A percentile compares a stretch with the other conserved stretches of the same genome.
These are phyloP conservation scores for Syzygium syzygioides DNA, from an alignment of 441 rosid species.

Conservation along the genomic window DNA sequence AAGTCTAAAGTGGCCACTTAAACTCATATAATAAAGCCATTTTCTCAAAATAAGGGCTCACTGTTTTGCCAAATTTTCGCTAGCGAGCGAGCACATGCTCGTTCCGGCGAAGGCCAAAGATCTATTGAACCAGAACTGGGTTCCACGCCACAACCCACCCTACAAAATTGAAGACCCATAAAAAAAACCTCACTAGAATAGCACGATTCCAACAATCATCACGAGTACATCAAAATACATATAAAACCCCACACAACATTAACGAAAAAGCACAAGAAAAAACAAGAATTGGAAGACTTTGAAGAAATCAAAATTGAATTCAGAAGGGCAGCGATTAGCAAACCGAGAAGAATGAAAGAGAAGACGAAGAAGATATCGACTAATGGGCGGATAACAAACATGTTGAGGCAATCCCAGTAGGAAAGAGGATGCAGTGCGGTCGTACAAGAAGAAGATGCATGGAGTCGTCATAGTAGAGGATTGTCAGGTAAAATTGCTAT, in stretches of 20 bases:
- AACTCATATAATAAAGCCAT: no score
- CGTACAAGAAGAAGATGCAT: background rate
- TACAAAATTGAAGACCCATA: background rate
- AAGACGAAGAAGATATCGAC: slow-evolving; percentile 48
- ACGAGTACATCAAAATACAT: background rate
- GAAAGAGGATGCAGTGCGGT: background rate
- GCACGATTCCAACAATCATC: background rate
- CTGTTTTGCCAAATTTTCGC: background rate
- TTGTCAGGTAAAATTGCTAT: background rate
- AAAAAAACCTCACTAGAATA: background rate
- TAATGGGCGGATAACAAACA: slow-evolving; percentile 44
- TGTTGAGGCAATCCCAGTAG: slow-evolving; percentile 18
- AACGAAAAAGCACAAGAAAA: background rate
- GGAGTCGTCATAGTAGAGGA: background rate
- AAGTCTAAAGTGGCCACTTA: no score
- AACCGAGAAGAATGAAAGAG: slow-evolving; percentile 52
- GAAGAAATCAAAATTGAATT: background rate
- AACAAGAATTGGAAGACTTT: background rate
- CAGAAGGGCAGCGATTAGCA: background rate
- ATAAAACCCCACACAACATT: background rate
- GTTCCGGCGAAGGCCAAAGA: background rate
- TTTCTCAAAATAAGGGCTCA: no score
- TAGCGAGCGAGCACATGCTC: background rate
- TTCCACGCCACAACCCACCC: slow-evolving; percentile 88
- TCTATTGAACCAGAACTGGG: slow-evolving; percentile 1